Conservation (phyloP, 768 basidiomycete species). For the Lanmaoa rubissima region DNA sequence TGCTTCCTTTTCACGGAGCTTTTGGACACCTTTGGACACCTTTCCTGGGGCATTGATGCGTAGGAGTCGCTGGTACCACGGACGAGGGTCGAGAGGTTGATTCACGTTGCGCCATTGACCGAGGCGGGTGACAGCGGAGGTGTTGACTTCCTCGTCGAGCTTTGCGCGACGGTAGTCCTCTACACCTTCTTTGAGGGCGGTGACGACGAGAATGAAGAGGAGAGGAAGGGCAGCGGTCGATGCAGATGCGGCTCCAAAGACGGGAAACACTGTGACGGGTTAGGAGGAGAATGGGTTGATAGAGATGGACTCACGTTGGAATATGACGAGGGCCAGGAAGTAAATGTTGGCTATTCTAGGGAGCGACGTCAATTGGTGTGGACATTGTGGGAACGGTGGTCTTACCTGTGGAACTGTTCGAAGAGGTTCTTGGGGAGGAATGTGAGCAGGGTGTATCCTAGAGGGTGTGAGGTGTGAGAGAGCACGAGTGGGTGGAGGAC, state of each 20-base stretch:
- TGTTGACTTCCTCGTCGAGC: conserved; percentile 94
- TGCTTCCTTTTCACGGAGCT: conserved; percentile 79
- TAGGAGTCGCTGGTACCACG: conserved; percentile 73
- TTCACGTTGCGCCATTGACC: conserved; percentile 91
- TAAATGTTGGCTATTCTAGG: conserved; percentile 86
- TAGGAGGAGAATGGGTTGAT: not conserved
- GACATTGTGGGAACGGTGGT: not conserved
- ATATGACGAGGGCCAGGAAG: conserved; percentile 79
- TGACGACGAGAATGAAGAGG: conserved; percentile 81
- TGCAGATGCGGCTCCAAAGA: conserved; percentile 87
- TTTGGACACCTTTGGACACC: conserved; percentile 81
- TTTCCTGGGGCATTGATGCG: conserved; percentile 68
- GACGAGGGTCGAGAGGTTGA: conserved; percentile 71
- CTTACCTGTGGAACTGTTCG: conserved; percentile 89
- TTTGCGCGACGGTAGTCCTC: conserved; percentile 92
- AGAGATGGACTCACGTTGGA: conserved; percentile 56
- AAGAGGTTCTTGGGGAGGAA: conserved; percentile 94
- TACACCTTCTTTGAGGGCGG: conserved; percentile 92
- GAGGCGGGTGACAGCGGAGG: conserved; percentile 86
- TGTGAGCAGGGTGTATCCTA: conserved; percentile 88
- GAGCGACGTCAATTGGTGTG: not conserved
- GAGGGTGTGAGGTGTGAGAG: not conserved
- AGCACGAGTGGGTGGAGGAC: conserved; percentile 29
- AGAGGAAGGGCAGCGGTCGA: conserved; percentile 83
- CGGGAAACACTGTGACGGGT: conserved; percentile 64